phyloP scores from a whole-genome alignment of 345 rosid species.

The Crucihimalaya himalaica region DNA sequence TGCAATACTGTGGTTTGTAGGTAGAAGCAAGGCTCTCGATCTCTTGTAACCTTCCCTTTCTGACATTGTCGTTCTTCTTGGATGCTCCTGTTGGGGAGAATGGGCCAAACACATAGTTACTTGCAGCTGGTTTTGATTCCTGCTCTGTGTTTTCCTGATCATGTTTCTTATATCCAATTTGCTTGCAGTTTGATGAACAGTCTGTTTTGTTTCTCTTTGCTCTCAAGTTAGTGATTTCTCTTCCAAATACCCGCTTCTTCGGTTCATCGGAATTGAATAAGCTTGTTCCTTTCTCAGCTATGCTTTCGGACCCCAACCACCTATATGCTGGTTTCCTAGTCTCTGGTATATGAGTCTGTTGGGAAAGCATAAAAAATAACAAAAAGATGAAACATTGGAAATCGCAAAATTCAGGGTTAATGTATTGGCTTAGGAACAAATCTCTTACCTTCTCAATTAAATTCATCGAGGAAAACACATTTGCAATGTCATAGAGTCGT shows the following conservation, averaged over 20 bases:
- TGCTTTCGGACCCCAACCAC: conserved; percentile 72
- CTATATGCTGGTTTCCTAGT: conserved; percentile 76
- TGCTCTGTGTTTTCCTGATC: conserved; percentile 40
- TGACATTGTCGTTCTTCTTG: conserved; percentile 26
- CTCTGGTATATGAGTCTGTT: conserved; percentile 70
- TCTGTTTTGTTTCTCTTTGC: conserved; percentile 53
- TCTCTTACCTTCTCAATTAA: conserved; percentile 68
- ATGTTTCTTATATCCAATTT: conserved; percentile 24
- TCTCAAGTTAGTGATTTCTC: conserved; percentile 59
- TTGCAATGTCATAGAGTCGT: conserved; percentile 84
- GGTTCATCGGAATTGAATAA: conserved; percentile 40
- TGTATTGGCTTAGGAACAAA: not conserved
- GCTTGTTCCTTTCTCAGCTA: conserved; percentile 30
- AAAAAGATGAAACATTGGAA: conserved; percentile 1
- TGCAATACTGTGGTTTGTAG: conserved; percentile 60
- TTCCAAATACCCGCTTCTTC: conserved; percentile 69
- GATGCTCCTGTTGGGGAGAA: conserved; percentile 53
- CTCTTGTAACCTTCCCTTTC: conserved; percentile 43
- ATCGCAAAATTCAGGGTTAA: not conserved
- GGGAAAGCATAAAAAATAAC: not conserved
- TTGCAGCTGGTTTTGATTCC: conserved; percentile 38
- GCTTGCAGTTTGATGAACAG: conserved; percentile 34
- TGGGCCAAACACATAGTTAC: conserved; percentile 65
- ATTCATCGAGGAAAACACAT: conserved; percentile 74
- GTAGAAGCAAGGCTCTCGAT: conserved; percentile 59